phyloP scores from a whole-genome alignment of 2,329 filamentous ascomycete genomes.

The Colletotrichum costaricense region DNA sequence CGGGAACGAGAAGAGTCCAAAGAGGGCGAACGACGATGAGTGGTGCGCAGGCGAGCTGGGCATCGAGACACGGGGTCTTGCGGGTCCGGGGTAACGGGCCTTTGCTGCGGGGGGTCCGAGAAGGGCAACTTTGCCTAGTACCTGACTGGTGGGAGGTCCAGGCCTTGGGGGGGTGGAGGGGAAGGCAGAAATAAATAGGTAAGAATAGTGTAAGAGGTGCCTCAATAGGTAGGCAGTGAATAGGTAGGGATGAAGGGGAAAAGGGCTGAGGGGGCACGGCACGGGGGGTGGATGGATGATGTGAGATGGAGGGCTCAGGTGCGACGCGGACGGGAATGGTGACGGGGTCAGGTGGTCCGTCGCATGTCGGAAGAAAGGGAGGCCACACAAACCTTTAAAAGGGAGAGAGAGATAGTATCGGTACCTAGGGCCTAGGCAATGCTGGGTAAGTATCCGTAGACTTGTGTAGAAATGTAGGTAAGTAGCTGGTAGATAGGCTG shows the following conservation, averaged over 20 bases:
- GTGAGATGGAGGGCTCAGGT: background rate
- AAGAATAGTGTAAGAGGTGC: background rate
- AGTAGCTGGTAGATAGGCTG: no score
- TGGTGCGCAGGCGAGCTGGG: background rate
- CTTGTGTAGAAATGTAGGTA: no score
- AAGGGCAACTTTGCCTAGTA: background rate
- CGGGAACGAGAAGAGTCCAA: background rate
- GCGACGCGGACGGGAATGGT: constrained; percentile 8
- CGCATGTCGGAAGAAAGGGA: background rate
- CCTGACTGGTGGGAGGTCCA: no score
- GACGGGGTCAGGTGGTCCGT: constrained; percentile 16
- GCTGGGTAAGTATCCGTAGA: no score
- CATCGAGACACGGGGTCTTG: background rate
- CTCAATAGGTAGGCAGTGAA: background rate
- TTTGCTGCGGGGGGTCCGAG: background rate
- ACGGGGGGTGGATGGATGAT: background rate
- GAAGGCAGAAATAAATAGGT: background rate
- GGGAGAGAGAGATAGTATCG: background rate
- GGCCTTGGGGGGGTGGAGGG: background rate
- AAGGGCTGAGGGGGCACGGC: background rate
- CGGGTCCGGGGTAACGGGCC: constrained; percentile 11
- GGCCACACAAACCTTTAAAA: no score
- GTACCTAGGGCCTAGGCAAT: no score
- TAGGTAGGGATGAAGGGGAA: no score
- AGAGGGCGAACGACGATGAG: background rate